A percentile compares a stretch with the other conserved stretches of the same genome.
phyloP scores from a whole-genome alignment of 345 rosid genomes.

The Acer campestre region DNA sequence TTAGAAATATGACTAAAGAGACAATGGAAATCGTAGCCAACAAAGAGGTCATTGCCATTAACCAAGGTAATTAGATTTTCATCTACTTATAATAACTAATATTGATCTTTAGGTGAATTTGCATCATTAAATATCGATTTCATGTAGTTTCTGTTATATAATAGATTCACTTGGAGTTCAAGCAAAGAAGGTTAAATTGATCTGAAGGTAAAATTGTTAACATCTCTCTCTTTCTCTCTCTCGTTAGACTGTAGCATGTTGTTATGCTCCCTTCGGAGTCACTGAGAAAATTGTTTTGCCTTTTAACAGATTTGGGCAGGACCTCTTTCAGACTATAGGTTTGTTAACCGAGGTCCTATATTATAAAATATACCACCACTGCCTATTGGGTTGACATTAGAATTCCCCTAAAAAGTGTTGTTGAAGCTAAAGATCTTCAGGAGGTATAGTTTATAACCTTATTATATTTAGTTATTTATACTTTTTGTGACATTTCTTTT shows the following conservation, averaged over 20 bases:
- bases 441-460: constrained; percentile 39
- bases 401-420: constrained; percentile 41
- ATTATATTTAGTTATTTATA: background rate
- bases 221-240: background rate
- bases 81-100: background rate
- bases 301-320: constrained; percentile 72
- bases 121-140: background rate
- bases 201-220: constrained; percentile 49
- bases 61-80: constrained; percentile 59
- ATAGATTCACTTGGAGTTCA: constrained; percentile 71
- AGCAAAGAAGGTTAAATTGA: constrained; percentile 80
- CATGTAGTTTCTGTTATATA: background rate
- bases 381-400: constrained; percentile 79
- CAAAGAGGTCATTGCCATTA: constrained; percentile 78
- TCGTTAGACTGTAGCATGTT: background rate
- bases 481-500: background rate
- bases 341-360: constrained; percentile 55
- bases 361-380: constrained; percentile 34
- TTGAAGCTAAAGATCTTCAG: constrained; percentile 78
- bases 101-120: background rate
- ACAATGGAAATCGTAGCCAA: constrained; percentile 59
- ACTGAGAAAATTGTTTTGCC: background rate
- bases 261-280: background rate
- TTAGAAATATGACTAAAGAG: constrained; percentile 61
- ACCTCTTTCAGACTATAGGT: constrained; percentile 58